A percentile compares a stretch with the other conserved stretches of the same genome.
Conservation (phyloP, 331 rosid species). For the Malus hybrid region DNA sequence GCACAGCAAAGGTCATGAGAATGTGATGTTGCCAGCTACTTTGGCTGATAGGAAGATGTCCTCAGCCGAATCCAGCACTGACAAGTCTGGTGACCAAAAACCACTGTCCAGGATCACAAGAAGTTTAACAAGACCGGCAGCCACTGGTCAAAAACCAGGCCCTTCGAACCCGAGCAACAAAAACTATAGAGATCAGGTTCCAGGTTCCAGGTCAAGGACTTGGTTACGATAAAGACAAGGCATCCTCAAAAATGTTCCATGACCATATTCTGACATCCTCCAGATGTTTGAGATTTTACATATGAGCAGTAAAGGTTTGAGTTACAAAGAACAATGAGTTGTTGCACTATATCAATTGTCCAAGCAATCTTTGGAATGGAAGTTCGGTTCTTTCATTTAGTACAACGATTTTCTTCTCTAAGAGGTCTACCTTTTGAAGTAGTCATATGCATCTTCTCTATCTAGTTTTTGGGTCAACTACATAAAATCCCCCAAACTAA, state of each 20-base stretch:
- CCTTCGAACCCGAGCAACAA: constrained; percentile 27
- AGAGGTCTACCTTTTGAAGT: not conserved
- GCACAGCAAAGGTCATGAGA: constrained; percentile 50
- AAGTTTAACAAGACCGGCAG: constrained; percentile 26
- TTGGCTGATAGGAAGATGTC: constrained; percentile 11
- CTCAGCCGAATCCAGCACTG: constrained; percentile 14
- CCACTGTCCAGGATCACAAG: constrained; percentile 26
- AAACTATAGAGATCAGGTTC: constrained; percentile 43
- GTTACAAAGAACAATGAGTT: not conserved
- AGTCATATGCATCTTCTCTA: too few relatives aligned
- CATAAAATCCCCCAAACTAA: not conserved
- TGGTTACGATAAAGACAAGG: constrained; percentile 44
- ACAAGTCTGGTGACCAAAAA: constrained; percentile 50
- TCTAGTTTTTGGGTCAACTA: not conserved
- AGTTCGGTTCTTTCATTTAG: not conserved
- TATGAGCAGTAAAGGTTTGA: not conserved
- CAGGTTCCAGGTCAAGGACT: constrained; percentile 41
- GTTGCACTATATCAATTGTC: too few relatives aligned
- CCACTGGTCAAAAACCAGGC: constrained; percentile 33
- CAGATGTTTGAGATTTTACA: not conserved
- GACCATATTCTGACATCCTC: not conserved
- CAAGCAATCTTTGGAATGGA: too few relatives aligned
- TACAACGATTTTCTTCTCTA: not conserved
- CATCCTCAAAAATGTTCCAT: not conserved
- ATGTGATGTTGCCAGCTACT: constrained; percentile 15